Evolutionary conservation across 2,329 filamentous ascomycete genomes (phyloP).

Genomic region (Penicillium nordicum): DNA sequence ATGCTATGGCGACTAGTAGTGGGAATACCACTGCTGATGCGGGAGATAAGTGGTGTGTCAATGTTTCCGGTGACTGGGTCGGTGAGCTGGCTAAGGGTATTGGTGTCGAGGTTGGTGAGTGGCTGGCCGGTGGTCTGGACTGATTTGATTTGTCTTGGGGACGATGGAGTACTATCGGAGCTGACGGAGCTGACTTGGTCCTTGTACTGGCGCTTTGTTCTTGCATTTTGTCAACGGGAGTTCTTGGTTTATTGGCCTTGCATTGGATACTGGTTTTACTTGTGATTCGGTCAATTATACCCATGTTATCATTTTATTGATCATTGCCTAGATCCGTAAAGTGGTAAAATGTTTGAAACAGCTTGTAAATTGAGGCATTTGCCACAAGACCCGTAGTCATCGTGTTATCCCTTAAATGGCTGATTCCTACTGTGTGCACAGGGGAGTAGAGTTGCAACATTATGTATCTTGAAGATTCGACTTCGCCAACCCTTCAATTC

Average conservation of each 20-base stretch:
- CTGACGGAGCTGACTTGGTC: not conserved
- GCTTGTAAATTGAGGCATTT: not conserved
- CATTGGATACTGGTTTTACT: not conserved
- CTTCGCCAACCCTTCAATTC: not conserved
- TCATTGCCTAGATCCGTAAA: not conserved
- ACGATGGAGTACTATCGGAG: not conserved
- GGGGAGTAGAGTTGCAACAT: not conserved
- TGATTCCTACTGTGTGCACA: not conserved
- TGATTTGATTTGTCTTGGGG: slow-evolving; percentile 8
- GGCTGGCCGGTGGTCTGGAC: slow-evolving; percentile 40
- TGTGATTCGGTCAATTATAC: slow-evolving; percentile 1
- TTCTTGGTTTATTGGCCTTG: not conserved
- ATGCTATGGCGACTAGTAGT: slow-evolving; percentile 29
- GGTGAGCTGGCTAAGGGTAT: slow-evolving; percentile 45
- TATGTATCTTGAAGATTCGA: not conserved
- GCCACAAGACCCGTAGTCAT: not conserved
- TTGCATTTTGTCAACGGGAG: slow-evolving; percentile 5
- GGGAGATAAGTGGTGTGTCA: slow-evolving; percentile 48
- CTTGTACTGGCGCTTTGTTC: not conserved
- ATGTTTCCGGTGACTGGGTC: slow-evolving; percentile 48
- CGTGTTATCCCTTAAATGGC: not conserved
- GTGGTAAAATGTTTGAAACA: not conserved
- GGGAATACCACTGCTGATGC: slow-evolving; percentile 39
- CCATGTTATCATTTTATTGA: not conserved
- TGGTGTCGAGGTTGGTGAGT: slow-evolving; percentile 47